Conservation (phyloP, 345 rosid genomes). For the Citrus reticulata region DNA sequence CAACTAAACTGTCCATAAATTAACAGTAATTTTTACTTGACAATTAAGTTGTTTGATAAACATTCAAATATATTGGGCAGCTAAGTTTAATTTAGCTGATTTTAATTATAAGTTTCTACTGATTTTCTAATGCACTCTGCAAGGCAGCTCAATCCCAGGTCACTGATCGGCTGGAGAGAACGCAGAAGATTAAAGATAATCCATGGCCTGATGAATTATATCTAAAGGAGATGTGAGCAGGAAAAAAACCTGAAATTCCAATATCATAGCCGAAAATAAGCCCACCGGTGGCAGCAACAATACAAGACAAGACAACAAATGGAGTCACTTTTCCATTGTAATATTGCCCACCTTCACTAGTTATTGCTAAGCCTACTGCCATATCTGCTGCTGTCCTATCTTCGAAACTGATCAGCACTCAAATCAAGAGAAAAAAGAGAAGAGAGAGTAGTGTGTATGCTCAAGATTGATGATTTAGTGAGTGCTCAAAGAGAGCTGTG, state of each 20-base stretch:
- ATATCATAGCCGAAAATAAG: conserved; percentile 84
- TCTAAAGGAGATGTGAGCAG: neutral
- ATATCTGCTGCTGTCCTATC: conserved; percentile 19
- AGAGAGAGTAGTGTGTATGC: neutral
- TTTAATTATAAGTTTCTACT: no score
- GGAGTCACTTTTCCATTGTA: conserved; percentile 49
- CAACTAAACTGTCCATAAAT: no score
- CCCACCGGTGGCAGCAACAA: conserved; percentile 90
- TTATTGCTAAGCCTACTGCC: conserved; percentile 38
- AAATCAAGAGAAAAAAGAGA: neutral
- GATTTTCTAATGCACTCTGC: no score
- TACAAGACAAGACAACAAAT: conserved; percentile 65
- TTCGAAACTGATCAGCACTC: neutral
- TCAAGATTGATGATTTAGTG: neutral
- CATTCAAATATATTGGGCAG: no score
- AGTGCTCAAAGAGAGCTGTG: neutral
- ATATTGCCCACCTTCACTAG: conserved; percentile 22
- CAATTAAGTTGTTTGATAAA: no score
- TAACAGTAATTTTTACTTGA: no score
- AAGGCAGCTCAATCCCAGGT: no score
- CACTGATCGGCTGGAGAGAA: no score
- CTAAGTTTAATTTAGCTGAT: no score
- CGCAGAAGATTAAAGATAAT: no score
- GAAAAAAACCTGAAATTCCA: conserved; percentile 56
- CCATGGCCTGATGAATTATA: no score